Percentiles rank a stretch among this genome's conserved stretches.
phyloP scores from a whole-genome alignment of 225 moss, liverwort and hornwort genomes.

The Straminergon stramineum region DNA sequence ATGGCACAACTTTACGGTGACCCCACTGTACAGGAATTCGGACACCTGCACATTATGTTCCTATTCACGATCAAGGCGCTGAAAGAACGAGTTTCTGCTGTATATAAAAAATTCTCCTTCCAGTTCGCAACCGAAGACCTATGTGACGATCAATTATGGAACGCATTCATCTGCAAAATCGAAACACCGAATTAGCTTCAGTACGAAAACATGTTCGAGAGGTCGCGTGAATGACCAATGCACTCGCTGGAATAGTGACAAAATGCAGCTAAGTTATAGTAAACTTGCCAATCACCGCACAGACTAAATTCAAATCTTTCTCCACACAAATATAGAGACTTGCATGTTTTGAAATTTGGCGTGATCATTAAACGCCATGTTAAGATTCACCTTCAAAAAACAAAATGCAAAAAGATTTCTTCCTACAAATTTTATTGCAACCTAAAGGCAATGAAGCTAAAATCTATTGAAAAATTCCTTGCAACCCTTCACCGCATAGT shows the following conservation, averaged over 20 bases:
- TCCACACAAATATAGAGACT: too few relatives aligned
- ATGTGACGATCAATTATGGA: conserved; percentile 11
- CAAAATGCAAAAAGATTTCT: too few relatives aligned
- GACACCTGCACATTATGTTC: conserved; percentile 18
- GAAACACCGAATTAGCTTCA: not conserved
- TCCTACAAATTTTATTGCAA: too few relatives aligned
- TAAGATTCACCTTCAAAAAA: too few relatives aligned
- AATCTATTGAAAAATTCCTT: too few relatives aligned
- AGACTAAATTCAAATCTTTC: too few relatives aligned
- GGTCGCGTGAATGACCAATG: too few relatives aligned
- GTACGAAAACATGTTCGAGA: not conserved
- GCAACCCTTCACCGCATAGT: too few relatives aligned
- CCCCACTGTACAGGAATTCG: conserved; percentile 25
- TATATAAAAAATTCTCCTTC: not conserved
- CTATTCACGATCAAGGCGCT: not conserved
- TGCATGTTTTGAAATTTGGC: too few relatives aligned
- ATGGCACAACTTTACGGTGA: conserved; percentile 17
- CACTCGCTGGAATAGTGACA: not conserved
- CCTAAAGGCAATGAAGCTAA: too few relatives aligned
- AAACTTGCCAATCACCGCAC: too few relatives aligned
- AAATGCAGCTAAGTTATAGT: not conserved
- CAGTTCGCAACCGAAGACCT: not conserved
- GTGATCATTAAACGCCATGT: too few relatives aligned
- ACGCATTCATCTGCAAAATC: conserved; percentile 25
- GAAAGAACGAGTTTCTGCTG: not conserved